Evolutionary conservation across 129 eudicot genomes (phyloP).

Genomic region (Daucus carota): DH1_v3.0 NC_030382.2:15990001-15990500

Average conservation of each 20-base stretch:
- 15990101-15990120: neutral
- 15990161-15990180: neutral
- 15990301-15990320: no score
- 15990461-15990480: neutral
- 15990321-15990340: no score
- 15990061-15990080: neutral
- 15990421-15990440: neutral
- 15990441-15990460: neutral
- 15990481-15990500: neutral
- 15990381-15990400: neutral
- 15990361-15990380: neutral
- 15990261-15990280: no score
- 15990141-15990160: neutral
- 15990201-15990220: no score
- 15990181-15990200: no score
- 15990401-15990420: neutral
- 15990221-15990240: no score
- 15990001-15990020: neutral
- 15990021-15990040: neutral
- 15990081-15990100: neutral
- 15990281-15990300: no score
- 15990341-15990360: no score
- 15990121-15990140: neutral
- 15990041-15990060: neutral
- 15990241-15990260: no score